phyloP scores from a whole-genome alignment of 2,329 filamentous ascomycete genomes.

The Fusarium sp. region DNA sequence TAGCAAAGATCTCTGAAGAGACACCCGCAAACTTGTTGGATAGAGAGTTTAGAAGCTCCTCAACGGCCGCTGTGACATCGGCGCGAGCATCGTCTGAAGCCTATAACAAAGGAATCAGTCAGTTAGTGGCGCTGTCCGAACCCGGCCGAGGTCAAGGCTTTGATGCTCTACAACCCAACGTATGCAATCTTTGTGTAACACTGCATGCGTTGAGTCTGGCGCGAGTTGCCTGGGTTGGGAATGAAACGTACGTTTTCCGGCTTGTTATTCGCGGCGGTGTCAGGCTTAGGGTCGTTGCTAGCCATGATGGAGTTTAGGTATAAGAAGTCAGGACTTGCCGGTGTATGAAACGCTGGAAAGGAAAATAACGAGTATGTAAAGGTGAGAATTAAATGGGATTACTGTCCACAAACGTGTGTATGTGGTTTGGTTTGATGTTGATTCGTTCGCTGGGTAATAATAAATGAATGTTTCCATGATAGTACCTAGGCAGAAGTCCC shows the following conservation, averaged over 20 bases:
- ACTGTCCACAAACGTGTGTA: constrained; percentile 6
- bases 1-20: constrained; percentile 87
- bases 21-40: constrained; percentile 87
- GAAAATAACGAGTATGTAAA: background rate
- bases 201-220: background rate
- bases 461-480: constrained; percentile 27
- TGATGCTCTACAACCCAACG: constrained; percentile 9
- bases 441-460: constrained; percentile 20
- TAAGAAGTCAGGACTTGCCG: background rate
- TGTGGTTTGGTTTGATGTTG: constrained; percentile 1
- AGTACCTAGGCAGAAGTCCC: constrained; percentile 2
- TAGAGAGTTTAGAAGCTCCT: constrained; percentile 86
- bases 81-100: constrained; percentile 62
- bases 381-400: background rate
- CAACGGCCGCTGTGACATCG: constrained; percentile 82
- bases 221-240: background rate
- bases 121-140: constrained; percentile 33
- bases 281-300: constrained; percentile 53
- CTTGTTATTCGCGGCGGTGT: constrained; percentile 47
- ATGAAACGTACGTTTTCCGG: constrained; percentile 51
- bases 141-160: background rate
- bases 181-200: constrained; percentile 9
- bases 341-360: background rate
- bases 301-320: constrained; percentile 49
- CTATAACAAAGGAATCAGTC: constrained; percentile 42